phyloP scores from a whole-genome alignment of 495 filamentous ascomycete genomes.

The Annulohypoxylon stygium region DNA sequence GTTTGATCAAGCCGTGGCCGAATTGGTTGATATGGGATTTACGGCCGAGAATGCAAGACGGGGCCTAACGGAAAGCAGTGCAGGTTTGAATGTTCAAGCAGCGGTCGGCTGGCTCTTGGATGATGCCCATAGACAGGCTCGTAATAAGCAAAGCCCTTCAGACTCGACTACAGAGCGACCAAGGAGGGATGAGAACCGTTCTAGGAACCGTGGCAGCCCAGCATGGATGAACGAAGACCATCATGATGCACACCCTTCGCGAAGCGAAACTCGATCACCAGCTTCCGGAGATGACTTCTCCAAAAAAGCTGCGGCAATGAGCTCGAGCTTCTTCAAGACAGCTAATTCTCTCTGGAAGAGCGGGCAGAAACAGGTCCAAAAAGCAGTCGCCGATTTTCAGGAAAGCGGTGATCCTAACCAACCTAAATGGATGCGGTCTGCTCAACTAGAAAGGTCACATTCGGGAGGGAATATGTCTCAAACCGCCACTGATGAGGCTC shows the following conservation, averaged over 20 bases:
- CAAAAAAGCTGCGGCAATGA: slow-evolving; percentile 83
- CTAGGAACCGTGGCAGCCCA: slow-evolving; percentile 51
- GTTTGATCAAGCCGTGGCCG: slow-evolving; percentile 84
- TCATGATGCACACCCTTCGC: slow-evolving; percentile 57
- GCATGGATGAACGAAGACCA: slow-evolving; percentile 56
- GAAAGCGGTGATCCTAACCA: slow-evolving; percentile 78
- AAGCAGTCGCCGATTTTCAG: slow-evolving; percentile 89
- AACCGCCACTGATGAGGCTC: slow-evolving; percentile 83
- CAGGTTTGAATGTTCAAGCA: slow-evolving; percentile 84
- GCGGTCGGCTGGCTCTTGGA: slow-evolving; percentile 92
- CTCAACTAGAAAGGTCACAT: slow-evolving; percentile 56
- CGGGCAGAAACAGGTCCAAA: slow-evolving; percentile 93
- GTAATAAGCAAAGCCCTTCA: slow-evolving; percentile 47
- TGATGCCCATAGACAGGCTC: slow-evolving; percentile 82
- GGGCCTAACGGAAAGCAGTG: slow-evolving; percentile 82
- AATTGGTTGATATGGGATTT: slow-evolving; percentile 97
- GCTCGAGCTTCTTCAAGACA: slow-evolving; percentile 89
- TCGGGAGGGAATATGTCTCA: slow-evolving; percentile 44
- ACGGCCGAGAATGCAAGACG: slow-evolving; percentile 80
- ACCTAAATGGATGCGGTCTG: slow-evolving; percentile 94
- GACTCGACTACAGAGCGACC: slow-evolving; percentile 38
- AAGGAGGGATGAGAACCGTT: slow-evolving; percentile 51
- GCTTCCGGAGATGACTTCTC: slow-evolving; percentile 79
- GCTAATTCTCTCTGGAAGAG: slow-evolving; percentile 95
- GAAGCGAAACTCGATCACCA: slow-evolving; percentile 69